These are phyloP conservation scores for Phyllosticta citribraziliensis DNA, from an alignment of 2,329 filamentous ascomycete genomes.

Conservation along the genomic window DNA sequence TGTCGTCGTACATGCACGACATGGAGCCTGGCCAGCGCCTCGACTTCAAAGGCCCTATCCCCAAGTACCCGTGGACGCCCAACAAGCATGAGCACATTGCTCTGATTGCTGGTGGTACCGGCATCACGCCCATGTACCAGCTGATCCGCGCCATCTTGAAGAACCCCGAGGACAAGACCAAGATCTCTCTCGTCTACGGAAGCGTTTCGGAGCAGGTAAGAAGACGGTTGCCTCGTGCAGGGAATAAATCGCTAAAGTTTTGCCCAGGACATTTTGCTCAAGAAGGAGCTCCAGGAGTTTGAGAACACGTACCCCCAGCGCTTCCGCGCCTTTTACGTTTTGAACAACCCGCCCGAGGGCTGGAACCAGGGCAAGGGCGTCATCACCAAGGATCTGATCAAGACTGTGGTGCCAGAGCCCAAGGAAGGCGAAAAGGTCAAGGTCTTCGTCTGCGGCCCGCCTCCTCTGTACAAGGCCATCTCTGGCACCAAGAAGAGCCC, in stretches of 20 bases:
- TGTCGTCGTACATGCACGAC: conserved; percentile 81
- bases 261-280: conserved; percentile 67
- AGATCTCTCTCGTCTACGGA: conserved; percentile 90
- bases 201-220: conserved; percentile 65
- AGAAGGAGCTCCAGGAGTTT: conserved; percentile 71
- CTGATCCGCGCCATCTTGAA: conserved; percentile 84
- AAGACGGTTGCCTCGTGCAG: background rate
- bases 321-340: conserved; percentile 89
- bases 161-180: conserved; percentile 93
- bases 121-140: conserved; percentile 98
- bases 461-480: conserved; percentile 85
- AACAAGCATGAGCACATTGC: conserved; percentile 93
- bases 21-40: conserved; percentile 74
- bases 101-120: conserved; percentile 86
- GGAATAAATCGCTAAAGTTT: background rate
- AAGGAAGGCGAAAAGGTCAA: conserved; percentile 81
- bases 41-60: conserved; percentile 88
- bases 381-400: conserved; percentile 84
- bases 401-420: conserved; percentile 88
- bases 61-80: conserved; percentile 79
- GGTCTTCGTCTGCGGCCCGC: conserved; percentile 91
- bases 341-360: conserved; percentile 71
- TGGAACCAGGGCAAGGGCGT: conserved; percentile 71
- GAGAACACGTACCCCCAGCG: conserved; percentile 94
- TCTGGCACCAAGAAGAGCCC: conserved; percentile 84